These are phyloP conservation scores for Arctium lappa DNA, from an alignment of 129 eudicot species.

Conservation along the genomic window DNA sequence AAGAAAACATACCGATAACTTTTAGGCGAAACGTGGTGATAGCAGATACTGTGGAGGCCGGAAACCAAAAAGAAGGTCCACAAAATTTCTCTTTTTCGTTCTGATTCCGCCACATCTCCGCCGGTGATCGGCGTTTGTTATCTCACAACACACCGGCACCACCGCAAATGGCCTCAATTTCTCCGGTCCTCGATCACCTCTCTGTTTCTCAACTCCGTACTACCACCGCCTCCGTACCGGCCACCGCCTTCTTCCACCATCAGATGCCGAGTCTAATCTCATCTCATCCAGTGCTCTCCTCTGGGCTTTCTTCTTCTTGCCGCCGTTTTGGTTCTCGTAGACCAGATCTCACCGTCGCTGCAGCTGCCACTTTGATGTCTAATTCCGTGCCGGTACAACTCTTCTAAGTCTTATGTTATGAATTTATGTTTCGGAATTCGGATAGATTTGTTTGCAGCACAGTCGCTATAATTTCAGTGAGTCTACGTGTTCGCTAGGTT, in stretches of 20 bases:
- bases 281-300: constrained; percentile 1
- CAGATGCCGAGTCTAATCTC: constrained; percentile 29
- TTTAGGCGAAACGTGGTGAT: neutral
- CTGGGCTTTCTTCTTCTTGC: constrained; percentile 4
- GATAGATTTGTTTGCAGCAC: neutral
- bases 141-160: neutral
- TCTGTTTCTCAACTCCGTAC: constrained; percentile 14
- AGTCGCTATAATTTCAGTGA: neutral
- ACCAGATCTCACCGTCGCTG: constrained; percentile 1
- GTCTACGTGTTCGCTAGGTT: neutral
- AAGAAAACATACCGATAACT: neutral
- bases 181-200: constrained; percentile 18
- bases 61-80: neutral
- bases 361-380: constrained; percentile 23
- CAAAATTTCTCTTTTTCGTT: neutral
- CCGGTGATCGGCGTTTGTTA: constrained; percentile 6
- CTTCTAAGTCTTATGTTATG: neutral
- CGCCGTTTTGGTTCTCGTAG: constrained; percentile 8
- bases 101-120: neutral
- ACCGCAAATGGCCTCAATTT: constrained; percentile 28
- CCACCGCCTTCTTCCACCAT: constrained; percentile 21
- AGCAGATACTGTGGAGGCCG: neutral
- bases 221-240: neutral
- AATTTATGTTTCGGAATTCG: neutral
- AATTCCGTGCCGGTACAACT: constrained; percentile 34